Base-by-base conservation (phyloP, 352 stramenopile genomes). In the Sclerospora graminicola region DNA sequence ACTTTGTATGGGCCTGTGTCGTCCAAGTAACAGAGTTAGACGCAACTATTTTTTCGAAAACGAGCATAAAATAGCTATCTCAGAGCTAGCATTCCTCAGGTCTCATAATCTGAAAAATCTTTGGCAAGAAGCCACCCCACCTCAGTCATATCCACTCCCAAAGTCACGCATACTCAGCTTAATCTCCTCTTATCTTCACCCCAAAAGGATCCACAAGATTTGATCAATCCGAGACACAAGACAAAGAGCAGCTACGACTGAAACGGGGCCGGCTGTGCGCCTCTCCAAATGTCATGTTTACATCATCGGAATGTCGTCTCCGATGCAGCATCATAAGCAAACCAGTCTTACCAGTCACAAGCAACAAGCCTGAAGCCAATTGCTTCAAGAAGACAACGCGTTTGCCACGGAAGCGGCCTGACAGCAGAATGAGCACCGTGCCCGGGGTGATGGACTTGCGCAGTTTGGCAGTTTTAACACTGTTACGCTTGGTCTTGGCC, bases 321-420 rank as follows among this genome's bases (percentile, higher is more conserved):
- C 13, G 9, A 28, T 1, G 9, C 1, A 21, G 11, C 11, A 39
- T 15, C 5, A 15, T 7, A 15, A 30, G 10, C n/a, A 16, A 19
- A 31, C 10, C 7, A 20, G 15, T 20, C 77, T 61, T 66, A 95
- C 96, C 96, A 84, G 92, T 97, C 13, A 99, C 94, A 11, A 99
- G 73, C 20, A 99, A 69, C 44, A 97, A 80, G 50, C 96, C 96
- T 28, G 94, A 98, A 41, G 85, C 81, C 26, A 99, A 76, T 48
- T 96, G 79, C 71, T 98, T 98, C 15, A 99, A 81, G 69, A 96
- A 98, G n/a, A 99, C 93, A 19, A 98, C 94, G 53, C 96, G 88
- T 84, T 98, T 98, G 68, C 96, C 95, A 54, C 89, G 82, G 77
- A 98, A 98, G 63, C 95, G 87, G 48, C 96, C 96, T 10, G 89